Percentiles rank a stretch among this genome's conserved stretches.
Evolutionary conservation across 306 rosid species (phyloP).

Genomic region (Vigna reflexopilosa): DNA sequence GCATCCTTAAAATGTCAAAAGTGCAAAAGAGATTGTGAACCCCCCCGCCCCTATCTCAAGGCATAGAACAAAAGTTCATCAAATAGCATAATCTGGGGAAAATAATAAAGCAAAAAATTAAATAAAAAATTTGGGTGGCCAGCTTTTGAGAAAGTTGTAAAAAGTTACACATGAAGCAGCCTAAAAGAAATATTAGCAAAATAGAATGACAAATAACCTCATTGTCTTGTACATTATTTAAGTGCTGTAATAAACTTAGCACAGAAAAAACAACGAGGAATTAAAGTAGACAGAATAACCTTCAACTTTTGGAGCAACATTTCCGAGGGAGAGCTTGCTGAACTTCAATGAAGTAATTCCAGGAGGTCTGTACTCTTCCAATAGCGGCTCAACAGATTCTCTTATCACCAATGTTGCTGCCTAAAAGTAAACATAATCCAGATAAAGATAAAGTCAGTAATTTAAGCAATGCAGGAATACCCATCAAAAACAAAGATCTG

Average conservation of each 20-base stretch:
- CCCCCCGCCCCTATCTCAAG: background rate
- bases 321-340: constrained; percentile 89
- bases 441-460: constrained; percentile 34
- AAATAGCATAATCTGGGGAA: background rate
- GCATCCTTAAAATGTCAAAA: background rate
- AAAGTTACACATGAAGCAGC: background rate
- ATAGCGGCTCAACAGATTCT: constrained; percentile 92
- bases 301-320: constrained; percentile 92
- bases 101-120: constrained; percentile 9
- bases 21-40: background rate
- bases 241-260: constrained; percentile 13
- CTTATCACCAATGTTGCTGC: constrained; percentile 83
- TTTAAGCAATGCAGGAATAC: constrained; percentile 32
- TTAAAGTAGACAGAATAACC: constrained; percentile 54
- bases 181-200: constrained; percentile 16
- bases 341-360: constrained; percentile 94
- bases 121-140: constrained; percentile 18
- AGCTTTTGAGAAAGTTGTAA: constrained; percentile 1
- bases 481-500: background rate
- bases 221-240: background rate
- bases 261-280: background rate
- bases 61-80: background rate
- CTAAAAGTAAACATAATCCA: constrained; percentile 53
- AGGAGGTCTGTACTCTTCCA: constrained; percentile 89
- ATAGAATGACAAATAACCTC: constrained; percentile 36